A percentile compares a stretch with the other conserved stretches of the same genome.
These are phyloP conservation scores for Coniochaeta prunicola DNA, from an alignment of 2,329 filamentous ascomycete genomes.

Conservation along the genomic window DNA sequence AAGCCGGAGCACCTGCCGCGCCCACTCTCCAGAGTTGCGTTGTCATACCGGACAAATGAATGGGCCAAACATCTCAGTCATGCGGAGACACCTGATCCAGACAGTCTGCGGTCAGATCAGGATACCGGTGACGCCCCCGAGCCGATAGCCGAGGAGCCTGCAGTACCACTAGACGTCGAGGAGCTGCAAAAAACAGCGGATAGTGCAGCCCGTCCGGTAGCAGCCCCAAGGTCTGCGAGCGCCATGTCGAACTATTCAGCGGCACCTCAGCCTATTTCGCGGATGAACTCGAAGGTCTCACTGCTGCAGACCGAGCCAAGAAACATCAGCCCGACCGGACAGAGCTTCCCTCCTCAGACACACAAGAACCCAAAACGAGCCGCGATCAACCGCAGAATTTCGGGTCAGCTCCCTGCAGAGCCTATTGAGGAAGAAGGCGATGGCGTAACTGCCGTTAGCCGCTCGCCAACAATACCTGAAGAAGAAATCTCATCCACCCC, in stretches of 20 bases:
- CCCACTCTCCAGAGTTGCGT: conserved; percentile 67
- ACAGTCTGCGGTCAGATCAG: conserved; percentile 30
- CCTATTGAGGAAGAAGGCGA: conserved; percentile 37
- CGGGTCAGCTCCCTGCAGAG: conserved; percentile 19
- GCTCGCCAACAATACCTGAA: conserved; percentile 2
- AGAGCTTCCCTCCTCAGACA: conserved; percentile 3
- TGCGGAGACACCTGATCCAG: conserved; percentile 65
- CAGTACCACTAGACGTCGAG: conserved; percentile 55
- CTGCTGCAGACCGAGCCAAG: conserved; percentile 7
- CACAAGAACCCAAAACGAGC: conserved; percentile 8
- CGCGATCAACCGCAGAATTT: conserved; percentile 13
- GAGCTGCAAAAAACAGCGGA: conserved; percentile 59
- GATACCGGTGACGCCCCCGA: conserved; percentile 18
- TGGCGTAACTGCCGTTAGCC: conserved; percentile 7
- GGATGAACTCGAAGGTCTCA: conserved; percentile 19
- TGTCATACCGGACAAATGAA: conserved; percentile 86
- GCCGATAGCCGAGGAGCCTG: conserved; percentile 40
- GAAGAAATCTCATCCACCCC: not conserved
- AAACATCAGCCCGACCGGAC: not conserved
- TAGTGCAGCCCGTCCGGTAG: conserved; percentile 36
- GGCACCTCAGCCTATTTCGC: conserved; percentile 11
- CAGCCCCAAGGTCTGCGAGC: conserved; percentile 20
- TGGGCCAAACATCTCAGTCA: conserved; percentile 86
- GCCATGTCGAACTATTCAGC: conserved; percentile 17
- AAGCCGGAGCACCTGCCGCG: conserved; percentile 58